Base-by-base conservation (phyloP, 2,329 filamentous ascomycete genomes). In the Colletotrichum viniferum region DNA sequence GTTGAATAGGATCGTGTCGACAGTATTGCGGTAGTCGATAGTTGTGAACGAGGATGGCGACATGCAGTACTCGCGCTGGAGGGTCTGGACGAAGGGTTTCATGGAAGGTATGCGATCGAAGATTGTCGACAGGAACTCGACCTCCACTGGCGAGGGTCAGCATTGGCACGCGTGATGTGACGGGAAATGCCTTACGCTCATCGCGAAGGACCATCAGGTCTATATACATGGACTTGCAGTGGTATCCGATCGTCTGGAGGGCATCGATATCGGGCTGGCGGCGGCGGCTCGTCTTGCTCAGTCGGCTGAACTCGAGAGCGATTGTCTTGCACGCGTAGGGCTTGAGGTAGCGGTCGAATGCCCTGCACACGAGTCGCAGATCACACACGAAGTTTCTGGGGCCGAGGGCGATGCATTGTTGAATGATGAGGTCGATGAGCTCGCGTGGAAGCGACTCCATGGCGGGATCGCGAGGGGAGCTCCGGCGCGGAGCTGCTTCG, bases 131-230 rank as follows among this genome's bases (percentile, higher is more conserved):
- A 90, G 83, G 69, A 86, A 87, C 24, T 84, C 83, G 34, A 89
- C 86, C 79, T 90, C 89, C 75, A 86, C 88, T 89, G 26, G 56
- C 5, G 18, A 16, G 8, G 18, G 38, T 76, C 21, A 73, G 73
- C 30, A 28, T 67, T 10, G 26, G 38, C 16, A 5, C 36, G 55
- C 30, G 7, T 24, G 21, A 13, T 65, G 30, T 14, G 7, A 26
- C 16, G 36, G 18, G 10, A 18, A 2, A 16, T 12, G 34, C 8
- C 67, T 77, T 81, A 89, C 88, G 79, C 69, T 89, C 87, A 78
- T 90, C 88, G 77, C 88, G 85, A 48, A 90, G 80, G 18, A 89
- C 84, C 87, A 88, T 89, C 79, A 90, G 81, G 78, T 90, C 88
- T 63, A 90, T 83, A 73, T 87, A 88, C 6, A 90, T 78, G 34